phyloP scores from a whole-genome alignment of 2,329 filamentous ascomycete species.

The Zymoseptoria ardabiliae region DNA sequence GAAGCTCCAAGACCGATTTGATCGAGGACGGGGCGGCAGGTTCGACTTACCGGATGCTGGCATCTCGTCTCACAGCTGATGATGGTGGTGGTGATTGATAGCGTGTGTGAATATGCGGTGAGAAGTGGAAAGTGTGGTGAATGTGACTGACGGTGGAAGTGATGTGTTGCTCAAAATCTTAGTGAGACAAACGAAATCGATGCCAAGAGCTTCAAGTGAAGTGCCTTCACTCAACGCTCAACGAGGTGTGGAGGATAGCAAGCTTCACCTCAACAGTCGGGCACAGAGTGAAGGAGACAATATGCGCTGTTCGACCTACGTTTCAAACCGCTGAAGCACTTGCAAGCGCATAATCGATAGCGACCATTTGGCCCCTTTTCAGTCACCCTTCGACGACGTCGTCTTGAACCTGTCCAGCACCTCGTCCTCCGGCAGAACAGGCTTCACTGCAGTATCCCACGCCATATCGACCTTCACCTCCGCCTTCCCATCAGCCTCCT shows the following conservation, averaged over 20 bases:
- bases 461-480: not conserved
- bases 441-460: conserved; percentile 14
- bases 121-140: not conserved
- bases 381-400: not conserved
- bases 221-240: not conserved
- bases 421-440: conserved; percentile 14
- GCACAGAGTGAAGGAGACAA: not conserved
- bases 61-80: not conserved
- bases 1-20: no score
- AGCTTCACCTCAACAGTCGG: not conserved
- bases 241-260: not conserved
- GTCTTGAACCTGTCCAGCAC: conserved; percentile 1
- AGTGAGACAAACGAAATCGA: not conserved
- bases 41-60: not conserved
- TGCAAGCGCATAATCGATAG: not conserved
- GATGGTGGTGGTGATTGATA: not conserved
- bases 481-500: not conserved
- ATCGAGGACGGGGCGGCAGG: not conserved
- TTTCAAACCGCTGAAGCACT: not conserved
- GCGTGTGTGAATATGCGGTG: not conserved
- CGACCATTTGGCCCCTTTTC: not conserved
- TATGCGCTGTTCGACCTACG: not conserved
- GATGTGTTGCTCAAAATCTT: not conserved
- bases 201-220: not conserved
- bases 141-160: not conserved